Evolutionary conservation across 768 basidiomycete genomes (phyloP), one percentile per base, ranked within the genome.

Genomic region (Boletus rubescentipes): DNA sequence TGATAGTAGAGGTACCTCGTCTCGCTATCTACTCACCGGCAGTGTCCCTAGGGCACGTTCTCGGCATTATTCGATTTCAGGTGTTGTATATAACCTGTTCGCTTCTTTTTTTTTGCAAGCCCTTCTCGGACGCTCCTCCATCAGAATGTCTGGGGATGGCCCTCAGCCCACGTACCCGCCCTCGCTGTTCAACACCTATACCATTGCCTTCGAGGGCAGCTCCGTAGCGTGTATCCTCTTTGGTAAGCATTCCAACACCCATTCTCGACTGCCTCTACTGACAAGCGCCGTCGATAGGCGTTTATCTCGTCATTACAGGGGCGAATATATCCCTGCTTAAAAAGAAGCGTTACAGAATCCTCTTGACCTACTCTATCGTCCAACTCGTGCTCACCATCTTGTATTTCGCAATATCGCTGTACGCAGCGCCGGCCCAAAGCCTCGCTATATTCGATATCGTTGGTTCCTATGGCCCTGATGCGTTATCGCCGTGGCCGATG

Each of bases 191-290:
- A 55, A 42, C 36, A 12, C 44, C 9, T 67, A 67, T 30, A 65
- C 57, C 37, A 59, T 67, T 5, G 62, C 59, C 5, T 54, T 67
- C 36, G 59, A 64, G 43, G 64, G 64, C 40, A 54, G 43, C 35
- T 58, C 59, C 12, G 20, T 67, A 2, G 62, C 59, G 9, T 57
- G 57, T 2, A 46, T 67, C 8, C 60, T 65, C 32, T 67, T 36
- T 55, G 64, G 64, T 46, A 51, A 37, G 21, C 20, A 26, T 37
- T 9, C 20, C 29, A 9, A 0, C 15, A 26, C 23, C 20, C 21
- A 0, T n/a, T 30, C 23, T 31, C 31, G 3, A 0, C n/a, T 9
- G 10, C 11, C 30, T 12, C 7, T 4, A 7, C 38, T 49, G 7
- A 46, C 38, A 5, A 26, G 6, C 29, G 1, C 15, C 16, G 6